Percentiles rank a stretch among this genome's conserved stretches.
Conservation (phyloP, 257 asterid genomes). For the Nicotiana attenuata region DNA sequence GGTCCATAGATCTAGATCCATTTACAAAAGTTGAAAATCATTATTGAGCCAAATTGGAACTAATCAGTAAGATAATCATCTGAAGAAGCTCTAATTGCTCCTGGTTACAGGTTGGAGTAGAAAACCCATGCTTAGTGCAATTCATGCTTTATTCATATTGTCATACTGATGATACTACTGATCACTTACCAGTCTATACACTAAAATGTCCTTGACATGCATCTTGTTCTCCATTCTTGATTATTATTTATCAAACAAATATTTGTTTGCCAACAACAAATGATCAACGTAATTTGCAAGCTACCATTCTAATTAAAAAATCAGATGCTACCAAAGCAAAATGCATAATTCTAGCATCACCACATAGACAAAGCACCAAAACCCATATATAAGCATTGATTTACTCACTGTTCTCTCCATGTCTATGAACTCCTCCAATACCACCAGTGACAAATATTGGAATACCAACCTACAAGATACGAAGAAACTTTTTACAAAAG, state of each 20-base stretch:
- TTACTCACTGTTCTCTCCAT: constrained; percentile 80
- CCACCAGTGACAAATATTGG: constrained; percentile 95
- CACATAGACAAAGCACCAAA: background rate
- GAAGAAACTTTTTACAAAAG: background rate
- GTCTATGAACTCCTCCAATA: constrained; percentile 94
- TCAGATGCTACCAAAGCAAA: background rate
- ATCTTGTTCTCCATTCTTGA: background rate
- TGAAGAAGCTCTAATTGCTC: background rate
- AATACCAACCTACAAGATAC: constrained; percentile 64
- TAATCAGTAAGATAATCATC: background rate
- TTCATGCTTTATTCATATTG: background rate
- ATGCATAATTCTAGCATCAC: background rate
- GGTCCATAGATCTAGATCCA: background rate
- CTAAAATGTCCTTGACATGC: constrained; percentile 1
- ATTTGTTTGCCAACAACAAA: background rate
- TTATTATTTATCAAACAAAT: background rate
- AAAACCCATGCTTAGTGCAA: background rate
- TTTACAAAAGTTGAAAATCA: background rate
- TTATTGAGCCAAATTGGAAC: constrained; percentile 2
- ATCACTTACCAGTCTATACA: background rate
- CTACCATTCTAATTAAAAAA: background rate
- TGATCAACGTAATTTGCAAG: background rate
- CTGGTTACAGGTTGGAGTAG: background rate
- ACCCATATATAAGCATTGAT: background rate
- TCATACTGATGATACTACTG: background rate